A percentile compares a stretch with the other conserved stretches of the same genome.
These are phyloP conservation scores for Pythium brassicae DNA, from an alignment of 352 stramenopile species.

Conservation along the genomic window DNA sequence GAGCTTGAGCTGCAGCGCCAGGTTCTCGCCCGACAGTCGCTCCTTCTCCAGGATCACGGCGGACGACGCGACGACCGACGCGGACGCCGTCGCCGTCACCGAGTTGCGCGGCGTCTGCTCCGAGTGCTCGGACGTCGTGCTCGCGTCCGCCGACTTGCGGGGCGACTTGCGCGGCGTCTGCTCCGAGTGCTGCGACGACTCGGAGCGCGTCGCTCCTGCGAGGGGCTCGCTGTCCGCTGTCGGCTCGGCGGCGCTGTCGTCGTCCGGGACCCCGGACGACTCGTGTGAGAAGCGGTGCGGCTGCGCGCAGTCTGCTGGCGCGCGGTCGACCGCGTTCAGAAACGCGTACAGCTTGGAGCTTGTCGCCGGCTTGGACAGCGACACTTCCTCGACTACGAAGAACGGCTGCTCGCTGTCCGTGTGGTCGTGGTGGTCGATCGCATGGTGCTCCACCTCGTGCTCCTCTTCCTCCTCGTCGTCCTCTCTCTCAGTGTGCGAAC, in stretches of 20 bases:
- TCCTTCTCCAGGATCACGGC: conserved; percentile 41
- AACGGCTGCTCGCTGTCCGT: conserved; percentile 27
- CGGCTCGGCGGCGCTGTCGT: conserved; percentile 10
- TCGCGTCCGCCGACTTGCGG: conserved; percentile 10
- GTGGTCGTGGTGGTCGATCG: conserved; percentile 20
- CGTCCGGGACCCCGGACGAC: conserved; percentile 9
- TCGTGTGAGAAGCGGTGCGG: conserved; percentile 12
- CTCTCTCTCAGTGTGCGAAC: neutral
- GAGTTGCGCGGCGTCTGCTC: conserved; percentile 6
- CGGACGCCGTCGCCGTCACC: conserved; percentile 5
- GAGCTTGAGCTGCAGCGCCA: conserved; percentile 31
- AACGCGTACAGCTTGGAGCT: conserved; percentile 54
- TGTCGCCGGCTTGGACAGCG: conserved; percentile 18
- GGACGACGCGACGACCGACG: conserved; percentile 10
- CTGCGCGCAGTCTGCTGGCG: conserved; percentile 26
- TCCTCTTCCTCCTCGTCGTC: neutral
- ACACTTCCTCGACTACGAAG: conserved; percentile 32
- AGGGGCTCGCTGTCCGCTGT: neutral
- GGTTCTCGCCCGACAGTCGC: conserved; percentile 33
- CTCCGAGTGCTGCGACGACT: conserved; percentile 8
- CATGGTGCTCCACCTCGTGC: conserved; percentile 11
- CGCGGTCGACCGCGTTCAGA: conserved; percentile 39
- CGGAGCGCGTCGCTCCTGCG: neutral
- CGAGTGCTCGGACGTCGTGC: conserved; percentile 9
- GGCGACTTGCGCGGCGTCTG: conserved; percentile 2